Percentiles rank a stretch among this genome's conserved stretches.
Evolutionary conservation across 768 basidiomycete genomes (phyloP).

Genomic region (Hirschioporus abietinus): DNA sequence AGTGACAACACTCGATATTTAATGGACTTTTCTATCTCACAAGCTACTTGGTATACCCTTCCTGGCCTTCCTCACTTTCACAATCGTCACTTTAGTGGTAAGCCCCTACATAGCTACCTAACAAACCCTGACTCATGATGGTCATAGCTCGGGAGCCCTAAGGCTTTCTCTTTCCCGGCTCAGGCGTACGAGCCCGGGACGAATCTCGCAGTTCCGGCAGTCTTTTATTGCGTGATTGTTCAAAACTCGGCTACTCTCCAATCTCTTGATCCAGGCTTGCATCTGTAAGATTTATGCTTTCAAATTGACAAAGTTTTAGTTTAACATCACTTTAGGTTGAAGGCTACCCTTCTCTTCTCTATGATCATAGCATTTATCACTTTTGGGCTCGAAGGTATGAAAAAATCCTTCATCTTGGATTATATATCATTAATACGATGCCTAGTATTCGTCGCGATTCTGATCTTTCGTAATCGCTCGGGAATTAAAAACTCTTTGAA

Average conservation of each 20-base stretch:
- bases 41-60: neutral
- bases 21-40: neutral
- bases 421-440: neutral
- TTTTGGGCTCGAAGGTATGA: neutral
- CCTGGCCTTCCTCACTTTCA: neutral
- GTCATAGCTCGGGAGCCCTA: neutral
- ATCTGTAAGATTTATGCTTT: neutral
- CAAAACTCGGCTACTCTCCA: neutral
- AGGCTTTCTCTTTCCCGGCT: neutral
- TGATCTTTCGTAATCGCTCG: neutral
- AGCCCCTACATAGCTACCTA: neutral
- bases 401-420: neutral
- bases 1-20: neutral
- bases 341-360: neutral
- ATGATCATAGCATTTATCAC: conserved; percentile 2
- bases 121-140: neutral
- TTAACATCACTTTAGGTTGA: neutral
- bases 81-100: neutral
- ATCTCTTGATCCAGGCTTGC: neutral
- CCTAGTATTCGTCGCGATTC: neutral
- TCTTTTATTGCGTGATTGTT: neutral
- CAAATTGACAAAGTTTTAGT: neutral
- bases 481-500: neutral
- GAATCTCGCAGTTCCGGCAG: neutral
- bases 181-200: neutral